Evolutionary conservation across 192 early-diverging fungal genomes (phyloP), one percentile per base, ranked within the genome.

Genomic region (Chytriomyces sp.): DNA sequence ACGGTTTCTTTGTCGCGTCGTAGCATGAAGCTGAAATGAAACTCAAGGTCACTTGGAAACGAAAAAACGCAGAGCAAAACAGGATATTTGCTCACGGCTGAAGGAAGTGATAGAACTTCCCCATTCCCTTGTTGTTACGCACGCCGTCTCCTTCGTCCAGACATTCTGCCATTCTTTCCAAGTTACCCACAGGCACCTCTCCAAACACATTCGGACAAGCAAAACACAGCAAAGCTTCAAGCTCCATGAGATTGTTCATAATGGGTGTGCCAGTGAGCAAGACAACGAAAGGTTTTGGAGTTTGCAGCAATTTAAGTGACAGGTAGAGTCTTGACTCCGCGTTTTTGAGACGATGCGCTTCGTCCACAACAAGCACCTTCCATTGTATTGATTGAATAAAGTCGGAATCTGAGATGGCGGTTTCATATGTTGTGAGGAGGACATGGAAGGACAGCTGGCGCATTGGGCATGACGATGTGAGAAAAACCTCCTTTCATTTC

Each of bases 251-350:
- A 70, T 94, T 95, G 77, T 95, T 95, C 68, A 96, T 93, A 30
- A 99, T 77, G 17, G 96, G 96, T 86, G 95, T 97, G 52, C 94
- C 94, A 0, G 95, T 97, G 1, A 95, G 77, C 34, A 97, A 71
- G 5, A 84, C 38, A 39, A 76, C 64, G 72, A 84, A 81, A 6
- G 64, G 49, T 38, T 56, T 33, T n/a, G 78, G 64, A 3, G 41
- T 49, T 12, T 62, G 30, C 28, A 78, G 60, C 0, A 40, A 53
- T 62, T 89, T 90, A n/a, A n/a, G n/a, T n/a, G n/a, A n/a, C n/a
- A n/a, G n/a, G 80, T 93, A 92, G 5, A 94, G 82, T 19, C 84
- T 77, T 59, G 89, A 93, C 44, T 84, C 85, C 53, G 88, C 89
- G 76, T 96, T 96, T 80, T 96, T 96, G 17, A 78, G 59, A 34